Percentiles rank a stretch among this genome's conserved stretches.
These are phyloP conservation scores for Cladochytrium tenue DNA, from an alignment of 371 early-diverging fungal species.

Conservation along the genomic window DNA sequence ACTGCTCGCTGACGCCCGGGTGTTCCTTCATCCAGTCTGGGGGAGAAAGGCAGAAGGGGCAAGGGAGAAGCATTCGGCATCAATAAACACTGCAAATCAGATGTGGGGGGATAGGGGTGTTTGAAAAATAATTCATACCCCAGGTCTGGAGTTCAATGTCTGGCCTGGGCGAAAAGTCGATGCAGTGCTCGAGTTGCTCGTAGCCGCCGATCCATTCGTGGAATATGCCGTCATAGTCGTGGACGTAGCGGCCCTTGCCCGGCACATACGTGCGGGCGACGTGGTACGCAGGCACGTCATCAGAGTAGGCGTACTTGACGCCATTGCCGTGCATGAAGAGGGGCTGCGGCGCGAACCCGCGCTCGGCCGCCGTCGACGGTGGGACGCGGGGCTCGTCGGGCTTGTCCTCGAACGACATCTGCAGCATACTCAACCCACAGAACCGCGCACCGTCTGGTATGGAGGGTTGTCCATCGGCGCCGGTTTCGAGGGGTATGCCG, in stretches of 20 bases:
- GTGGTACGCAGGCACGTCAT: constrained; percentile 2
- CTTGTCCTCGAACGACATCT: constrained; percentile 1
- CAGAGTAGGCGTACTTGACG: neutral
- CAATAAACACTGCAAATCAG: too few species aligned
- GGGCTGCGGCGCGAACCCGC: neutral
- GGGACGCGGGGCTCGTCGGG: neutral
- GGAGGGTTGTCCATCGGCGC: neutral
- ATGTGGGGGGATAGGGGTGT: too few species aligned
- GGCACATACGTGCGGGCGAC: constrained; percentile 2
- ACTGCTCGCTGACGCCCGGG: neutral
- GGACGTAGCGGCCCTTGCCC: neutral
- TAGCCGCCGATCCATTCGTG: neutral
- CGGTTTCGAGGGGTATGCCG: neutral
- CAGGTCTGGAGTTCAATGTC: neutral
- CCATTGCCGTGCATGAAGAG: constrained; percentile 7
- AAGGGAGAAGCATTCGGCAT: too few species aligned
- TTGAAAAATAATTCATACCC: neutral
- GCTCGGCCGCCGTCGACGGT: too few species aligned
- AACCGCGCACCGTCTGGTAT: neutral
- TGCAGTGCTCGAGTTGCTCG: neutral
- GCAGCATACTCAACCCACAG: constrained; percentile 8
- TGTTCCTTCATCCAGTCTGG: neutral
- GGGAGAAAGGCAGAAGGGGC: neutral
- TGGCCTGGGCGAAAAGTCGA: neutral
- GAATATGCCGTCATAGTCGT: neutral